Base-by-base conservation (phyloP, 805 yeast species). In the Pichia deserticola region DNA sequence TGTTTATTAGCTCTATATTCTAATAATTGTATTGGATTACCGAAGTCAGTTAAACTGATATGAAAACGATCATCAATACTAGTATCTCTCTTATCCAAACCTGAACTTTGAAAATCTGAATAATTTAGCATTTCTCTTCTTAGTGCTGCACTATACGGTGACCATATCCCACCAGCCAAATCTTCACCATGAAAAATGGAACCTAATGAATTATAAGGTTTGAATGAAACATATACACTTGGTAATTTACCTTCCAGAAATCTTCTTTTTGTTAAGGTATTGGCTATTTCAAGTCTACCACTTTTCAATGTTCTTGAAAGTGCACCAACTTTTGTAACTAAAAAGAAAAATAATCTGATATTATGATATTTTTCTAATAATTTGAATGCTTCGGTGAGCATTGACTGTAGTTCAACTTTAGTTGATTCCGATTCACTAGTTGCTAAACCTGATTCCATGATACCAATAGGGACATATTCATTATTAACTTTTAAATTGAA, bases 271-370 rank as follows among this genome's bases (percentile, higher is more conserved):
- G 86, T 89, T 59, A 82, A 76, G 85, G 82, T 87, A 57, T 90
- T 93, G 0, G 98, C 98, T 54, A 93, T 85, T 58, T 93, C 98
- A 25, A 88, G 74, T 8, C 97, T 84, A 27, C 96, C 96, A 64
- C 87, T 81, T 57, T 93, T 72, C 60, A 81, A 72, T 34, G 95
- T 84, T 60, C 96, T 78, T 4, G 99, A 97, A 29, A 93, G 70
- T 0, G 89, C 74, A 51, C 87, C 87, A 28, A 86, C 84, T 29
- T 88, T 84, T 1, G 92, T 84, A 3, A 90, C 82, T 53, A 89
- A 61, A 3, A 90, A 82, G 64, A 97, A 89, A 61, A 84, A 86
- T 1, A 90, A 79, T 34, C 93, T 75, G 44, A 93, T 82, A 51
- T 77, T 77, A 61, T 93, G 97, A 56, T 72, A 75, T 56, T 74